phyloP scores from a whole-genome alignment of 345 rosid genomes.

The Rhodomyrtus tomentosa region DNA sequence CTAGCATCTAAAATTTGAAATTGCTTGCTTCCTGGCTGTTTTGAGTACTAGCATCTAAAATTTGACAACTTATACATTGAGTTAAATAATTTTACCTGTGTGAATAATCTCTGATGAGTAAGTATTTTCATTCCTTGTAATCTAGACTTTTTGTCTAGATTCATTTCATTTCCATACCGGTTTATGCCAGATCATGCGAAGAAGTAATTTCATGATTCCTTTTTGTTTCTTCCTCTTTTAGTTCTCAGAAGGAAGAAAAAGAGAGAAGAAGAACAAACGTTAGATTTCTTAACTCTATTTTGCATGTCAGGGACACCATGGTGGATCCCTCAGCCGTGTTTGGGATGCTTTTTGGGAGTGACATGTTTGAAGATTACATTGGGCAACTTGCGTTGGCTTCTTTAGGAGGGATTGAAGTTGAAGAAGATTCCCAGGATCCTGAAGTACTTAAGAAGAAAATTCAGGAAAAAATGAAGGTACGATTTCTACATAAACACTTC shows the following conservation, averaged over 20 bases:
- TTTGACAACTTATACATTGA: not conserved
- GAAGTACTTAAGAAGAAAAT: slow-evolving; percentile 37
- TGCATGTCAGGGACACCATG: slow-evolving; percentile 59
- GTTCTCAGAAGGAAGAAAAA: not conserved
- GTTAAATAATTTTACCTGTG: not conserved
- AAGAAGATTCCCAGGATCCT: slow-evolving; percentile 34
- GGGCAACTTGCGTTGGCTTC: slow-evolving; percentile 86
- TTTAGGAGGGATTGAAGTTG: slow-evolving; percentile 39
- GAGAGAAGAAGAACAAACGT: not conserved
- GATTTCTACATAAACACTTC: not conserved
- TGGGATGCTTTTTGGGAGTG: slow-evolving; percentile 92
- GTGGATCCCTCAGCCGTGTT: slow-evolving; percentile 85
- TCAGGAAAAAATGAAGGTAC: slow-evolving; percentile 72
- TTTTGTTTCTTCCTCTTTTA: not conserved
- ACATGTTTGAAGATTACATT: slow-evolving; percentile 77
- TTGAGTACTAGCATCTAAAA: not conserved
- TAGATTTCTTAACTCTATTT: not conserved
- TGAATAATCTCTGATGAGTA: not conserved
- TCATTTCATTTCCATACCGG: not conserved
- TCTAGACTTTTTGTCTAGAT: not conserved
- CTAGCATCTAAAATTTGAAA: not conserved
- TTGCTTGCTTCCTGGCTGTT: not conserved
- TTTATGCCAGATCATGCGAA: not conserved
- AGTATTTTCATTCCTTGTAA: not conserved
- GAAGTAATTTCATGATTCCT: not conserved